Percentiles rank a stretch among this genome's conserved stretches.
phyloP scores from a whole-genome alignment of 768 basidiomycete species.

The Rhodotorula toruloides region DNA sequence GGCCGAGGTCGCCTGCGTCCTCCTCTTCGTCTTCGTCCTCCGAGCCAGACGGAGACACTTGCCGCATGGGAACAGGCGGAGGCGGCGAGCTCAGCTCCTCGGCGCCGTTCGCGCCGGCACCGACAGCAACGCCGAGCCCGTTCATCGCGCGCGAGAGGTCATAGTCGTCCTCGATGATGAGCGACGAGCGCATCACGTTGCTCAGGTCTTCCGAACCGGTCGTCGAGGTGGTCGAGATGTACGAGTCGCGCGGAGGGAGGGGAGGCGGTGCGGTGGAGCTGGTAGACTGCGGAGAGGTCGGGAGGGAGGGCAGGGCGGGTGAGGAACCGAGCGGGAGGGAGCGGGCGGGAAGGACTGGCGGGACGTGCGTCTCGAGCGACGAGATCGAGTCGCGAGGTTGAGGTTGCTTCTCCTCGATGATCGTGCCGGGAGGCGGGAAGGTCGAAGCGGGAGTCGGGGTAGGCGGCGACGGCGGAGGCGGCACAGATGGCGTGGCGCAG shows the following conservation, averaged over 20 bases:
- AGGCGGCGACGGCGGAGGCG: neutral
- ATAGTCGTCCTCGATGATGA: neutral
- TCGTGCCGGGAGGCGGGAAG: neutral
- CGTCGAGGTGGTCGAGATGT: neutral
- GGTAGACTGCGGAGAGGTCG: neutral
- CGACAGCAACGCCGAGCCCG: neutral
- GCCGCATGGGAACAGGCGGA: neutral
- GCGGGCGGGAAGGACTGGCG: neutral
- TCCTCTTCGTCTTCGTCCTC: neutral
- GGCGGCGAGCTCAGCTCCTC: slow-evolving; percentile 1
- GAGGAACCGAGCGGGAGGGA: neutral
- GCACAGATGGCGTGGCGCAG: neutral
- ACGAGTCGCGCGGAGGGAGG: slow-evolving; percentile 7
- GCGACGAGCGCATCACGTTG: neutral
- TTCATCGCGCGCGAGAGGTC: neutral
- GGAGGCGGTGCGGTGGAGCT: neutral
- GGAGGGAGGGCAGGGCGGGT: slow-evolving; percentile 3
- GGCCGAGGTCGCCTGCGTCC: slow-evolving; percentile 20
- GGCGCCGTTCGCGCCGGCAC: neutral
- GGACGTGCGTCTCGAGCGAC: neutral
- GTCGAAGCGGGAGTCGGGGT: neutral
- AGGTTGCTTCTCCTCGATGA: neutral
- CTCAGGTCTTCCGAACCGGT: neutral
- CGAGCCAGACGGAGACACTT: neutral
- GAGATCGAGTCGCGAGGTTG: neutral